Evolutionary conservation across 2,329 filamentous ascomycete species (phyloP), one percentile per base, ranked within the genome.

Genomic region (Calonectria henricotiae): DNA sequence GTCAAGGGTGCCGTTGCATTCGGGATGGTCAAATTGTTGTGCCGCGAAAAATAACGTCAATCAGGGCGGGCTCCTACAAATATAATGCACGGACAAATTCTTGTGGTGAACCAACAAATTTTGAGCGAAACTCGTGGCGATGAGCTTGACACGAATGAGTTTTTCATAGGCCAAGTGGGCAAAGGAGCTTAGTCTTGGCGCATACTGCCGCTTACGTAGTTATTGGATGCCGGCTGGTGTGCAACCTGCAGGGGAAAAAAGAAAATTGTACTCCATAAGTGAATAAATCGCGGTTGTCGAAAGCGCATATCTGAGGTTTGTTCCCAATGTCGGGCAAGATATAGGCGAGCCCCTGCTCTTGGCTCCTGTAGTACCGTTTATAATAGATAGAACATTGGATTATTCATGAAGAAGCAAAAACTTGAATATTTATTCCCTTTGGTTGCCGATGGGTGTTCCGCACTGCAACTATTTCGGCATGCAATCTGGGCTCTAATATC

Each of bases 401-500:
- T 25, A n/a, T 15, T 39, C 37, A 12, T 23, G 7, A 17, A 11
- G n/a, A 46, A 23, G n/a, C n/a, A n/a, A 20, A 2, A 1, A 15
- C 32, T 17, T 17, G 5, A 66, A 25, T 66, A 27, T 43, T 55
- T 41, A 44, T 20, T 27, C 44, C 43, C 30, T 44, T 49, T 35
- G 41, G 32, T 51, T 66, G 64, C 17, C 20, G 9, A 61, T 32
- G 61, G 61, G 54, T 51, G 54, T 68, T 60, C 49, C 39, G 35
- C 46, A 49, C 47, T 68, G 65, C 54, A 58, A 66, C 64, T 66
- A 46, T 49, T 44, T 25, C 20, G 49, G 39, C 32, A 69, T 69
- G 67, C 67, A 65, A 65, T 63, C 63, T 27, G 11, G n/a, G 27
- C 15, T 61, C 41, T 30, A 46, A 39, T 69, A 69, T 35, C 67